Base-by-base conservation (phyloP, 139 green algal species). In the Raphidocelis subcapitata region DNA sequence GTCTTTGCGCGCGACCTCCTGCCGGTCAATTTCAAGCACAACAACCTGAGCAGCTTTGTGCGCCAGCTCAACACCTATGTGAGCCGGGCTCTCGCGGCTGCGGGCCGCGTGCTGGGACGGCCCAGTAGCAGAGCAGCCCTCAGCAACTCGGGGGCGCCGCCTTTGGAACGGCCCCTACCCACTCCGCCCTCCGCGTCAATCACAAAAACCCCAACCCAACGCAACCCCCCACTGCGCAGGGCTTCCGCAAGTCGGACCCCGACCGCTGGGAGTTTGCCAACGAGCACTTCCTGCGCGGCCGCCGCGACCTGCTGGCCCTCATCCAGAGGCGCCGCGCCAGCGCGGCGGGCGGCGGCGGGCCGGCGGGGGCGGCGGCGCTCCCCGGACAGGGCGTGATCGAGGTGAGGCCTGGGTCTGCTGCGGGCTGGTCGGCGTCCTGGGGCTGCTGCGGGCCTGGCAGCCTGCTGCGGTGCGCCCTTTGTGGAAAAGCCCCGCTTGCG, bases 191-290 rank as follows among this genome's bases (percentile, higher is more conserved):
- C 41, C 8, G 12, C 41, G 41, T 12, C 41, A 49, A 49, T 8
- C 41, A 12, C 41, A 8, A 8, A 12, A 8, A 12, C 41, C 12
- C 41, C 12, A 8, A 8, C 41, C 41, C 12, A 49, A 49, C 12
- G 41, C 8, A 49, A 49, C 41, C 41, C 12, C 8, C 8, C 8
- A 12, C 41, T 12, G 41, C 61, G 44, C 82, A 97, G 88, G 92
- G 95, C 49, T 99, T 99, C 74, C 83, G 93, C 16, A 99, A 99
- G 70, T 85, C 96, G 12, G 90, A 99, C 72, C 93, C 95, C 20
- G 95, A 99, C 80, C 82, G 89, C 3, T 99, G 93, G 93, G 90
- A 99, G 87, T 99, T 99, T 85, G 84, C 92, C n/a, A 98, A 98
- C 60, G 90, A 97, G 55, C 77, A 91, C 67, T 99, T 99, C 62